Percentiles rank a stretch among this genome's conserved stretches.
Conservation (phyloP, 2,329 filamentous ascomycete species). For the Rutstroemia sp. region DNA sequence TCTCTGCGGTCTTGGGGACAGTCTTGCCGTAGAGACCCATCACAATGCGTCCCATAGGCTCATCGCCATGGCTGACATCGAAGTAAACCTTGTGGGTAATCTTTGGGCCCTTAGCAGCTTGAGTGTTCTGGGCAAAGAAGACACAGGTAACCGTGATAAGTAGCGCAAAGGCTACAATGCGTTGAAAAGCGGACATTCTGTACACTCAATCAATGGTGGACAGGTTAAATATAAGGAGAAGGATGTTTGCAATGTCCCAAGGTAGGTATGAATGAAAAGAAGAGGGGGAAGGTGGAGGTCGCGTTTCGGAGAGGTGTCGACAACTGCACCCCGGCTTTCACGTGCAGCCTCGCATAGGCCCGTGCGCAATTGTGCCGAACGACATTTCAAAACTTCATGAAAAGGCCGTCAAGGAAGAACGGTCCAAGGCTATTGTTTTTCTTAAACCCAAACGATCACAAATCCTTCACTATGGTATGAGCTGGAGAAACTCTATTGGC, state of each 20-base stretch:
- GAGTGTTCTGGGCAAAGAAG: conserved; percentile 66
- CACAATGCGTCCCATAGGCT: conserved; percentile 66
- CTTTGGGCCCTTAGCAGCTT: conserved; percentile 80
- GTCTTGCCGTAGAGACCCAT: conserved; percentile 85
- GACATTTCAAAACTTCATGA: conserved; percentile 11
- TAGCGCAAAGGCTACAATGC: conserved; percentile 63
- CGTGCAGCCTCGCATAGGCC: conserved; percentile 14
- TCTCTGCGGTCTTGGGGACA: conserved; percentile 66
- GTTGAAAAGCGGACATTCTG: conserved; percentile 69
- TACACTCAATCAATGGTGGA: conserved; percentile 20
- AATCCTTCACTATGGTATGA: conserved; percentile 21
- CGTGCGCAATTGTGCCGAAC: conserved; percentile 10
- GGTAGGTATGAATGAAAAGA: background rate
- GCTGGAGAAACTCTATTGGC: too few relatives aligned
- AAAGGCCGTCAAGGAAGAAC: background rate
- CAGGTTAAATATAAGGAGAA: conserved; percentile 8
- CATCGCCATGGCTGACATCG: conserved; percentile 70
- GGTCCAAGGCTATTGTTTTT: background rate
- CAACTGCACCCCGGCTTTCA: conserved; percentile 16
- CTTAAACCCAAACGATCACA: background rate
- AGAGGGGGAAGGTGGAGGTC: background rate
- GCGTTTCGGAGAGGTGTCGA: conserved; percentile 28
- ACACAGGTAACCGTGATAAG: conserved; percentile 70
- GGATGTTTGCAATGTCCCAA: background rate
- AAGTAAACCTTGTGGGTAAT: conserved; percentile 95